phyloP scores from a whole-genome alignment of 345 rosid genomes.

The Boechera stricta region DNA sequence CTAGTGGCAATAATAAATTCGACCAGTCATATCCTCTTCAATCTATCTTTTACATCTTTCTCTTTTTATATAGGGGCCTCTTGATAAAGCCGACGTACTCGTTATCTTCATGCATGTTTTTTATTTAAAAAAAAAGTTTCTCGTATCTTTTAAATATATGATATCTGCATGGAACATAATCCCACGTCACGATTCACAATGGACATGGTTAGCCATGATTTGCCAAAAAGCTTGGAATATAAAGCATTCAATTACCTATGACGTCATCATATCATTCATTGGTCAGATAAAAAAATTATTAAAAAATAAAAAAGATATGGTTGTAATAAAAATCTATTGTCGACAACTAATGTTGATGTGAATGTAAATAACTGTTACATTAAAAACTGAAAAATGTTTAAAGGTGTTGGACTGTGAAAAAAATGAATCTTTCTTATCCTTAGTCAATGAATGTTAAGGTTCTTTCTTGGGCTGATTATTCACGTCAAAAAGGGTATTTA shows the following conservation, averaged over 20 bases:
- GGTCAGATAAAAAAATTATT: not conserved
- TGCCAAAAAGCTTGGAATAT: conserved; percentile 44
- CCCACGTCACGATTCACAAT: conserved; percentile 42
- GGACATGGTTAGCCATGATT: conserved; percentile 44
- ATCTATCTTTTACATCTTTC: conserved; percentile 33
- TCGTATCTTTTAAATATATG: conserved; percentile 10
- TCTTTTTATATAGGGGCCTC: conserved; percentile 37
- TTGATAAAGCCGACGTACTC: conserved; percentile 47
- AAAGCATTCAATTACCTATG: conserved; percentile 28
- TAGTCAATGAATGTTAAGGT: not conserved
- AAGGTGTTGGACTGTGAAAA: not conserved
- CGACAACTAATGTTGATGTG: conserved; percentile 21
- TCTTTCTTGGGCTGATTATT: not conserved
- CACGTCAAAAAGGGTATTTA: too few species aligned
- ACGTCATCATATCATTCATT: conserved; percentile 9
- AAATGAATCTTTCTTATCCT: not conserved
- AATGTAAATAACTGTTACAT: not conserved
- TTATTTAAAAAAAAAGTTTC: not conserved
- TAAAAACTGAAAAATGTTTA: not conserved
- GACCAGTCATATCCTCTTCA: conserved; percentile 43
- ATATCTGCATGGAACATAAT: conserved; percentile 36
- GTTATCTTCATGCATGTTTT: conserved; percentile 46
- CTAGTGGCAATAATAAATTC: conserved; percentile 34
- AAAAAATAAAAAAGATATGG: conserved; percentile 3
- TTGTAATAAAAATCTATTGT: not conserved